Percentiles rank a stretch among this genome's conserved stretches.
phyloP scores from a whole-genome alignment of 345 rosid species.

The Euphorbia tirucalli region DNA sequence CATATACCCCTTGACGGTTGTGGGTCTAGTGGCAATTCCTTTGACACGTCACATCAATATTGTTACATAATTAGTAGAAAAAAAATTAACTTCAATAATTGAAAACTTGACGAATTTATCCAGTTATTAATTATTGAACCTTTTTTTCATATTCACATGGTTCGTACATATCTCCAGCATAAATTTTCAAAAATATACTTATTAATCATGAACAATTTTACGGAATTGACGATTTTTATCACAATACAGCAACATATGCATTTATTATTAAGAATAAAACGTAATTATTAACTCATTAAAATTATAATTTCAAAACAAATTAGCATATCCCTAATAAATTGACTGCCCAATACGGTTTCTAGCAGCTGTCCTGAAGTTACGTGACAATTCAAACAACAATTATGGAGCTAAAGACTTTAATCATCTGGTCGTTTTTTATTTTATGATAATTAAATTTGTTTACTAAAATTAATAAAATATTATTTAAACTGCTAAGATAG shows the following conservation, averaged over 20 bases:
- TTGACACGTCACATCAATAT: background rate
- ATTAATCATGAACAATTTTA: background rate
- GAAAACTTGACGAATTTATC: conserved; percentile 1
- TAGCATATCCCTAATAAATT: background rate
- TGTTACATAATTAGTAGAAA: background rate
- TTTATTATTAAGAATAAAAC: too few species aligned
- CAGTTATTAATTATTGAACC: background rate
- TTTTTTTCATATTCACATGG: background rate
- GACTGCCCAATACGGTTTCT: background rate
- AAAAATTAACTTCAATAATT: background rate
- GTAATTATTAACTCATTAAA: background rate
- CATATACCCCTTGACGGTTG: background rate
- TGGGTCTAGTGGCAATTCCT: background rate
- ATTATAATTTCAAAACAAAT: background rate
- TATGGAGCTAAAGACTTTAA: conserved; percentile 26
- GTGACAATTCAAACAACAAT: conserved; percentile 21
- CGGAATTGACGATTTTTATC: too few species aligned
- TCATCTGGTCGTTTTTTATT: too few species aligned
- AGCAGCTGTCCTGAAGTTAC: background rate
- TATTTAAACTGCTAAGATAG: too few species aligned
- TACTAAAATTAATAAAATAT: too few species aligned
- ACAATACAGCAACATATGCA: too few species aligned
- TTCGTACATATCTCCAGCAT: background rate
- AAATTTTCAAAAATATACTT: background rate
- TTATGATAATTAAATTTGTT: too few species aligned